phyloP scores from a whole-genome alignment of 495 filamentous ascomycete genomes.

The Clohesyomyces aquaticus region DNA sequence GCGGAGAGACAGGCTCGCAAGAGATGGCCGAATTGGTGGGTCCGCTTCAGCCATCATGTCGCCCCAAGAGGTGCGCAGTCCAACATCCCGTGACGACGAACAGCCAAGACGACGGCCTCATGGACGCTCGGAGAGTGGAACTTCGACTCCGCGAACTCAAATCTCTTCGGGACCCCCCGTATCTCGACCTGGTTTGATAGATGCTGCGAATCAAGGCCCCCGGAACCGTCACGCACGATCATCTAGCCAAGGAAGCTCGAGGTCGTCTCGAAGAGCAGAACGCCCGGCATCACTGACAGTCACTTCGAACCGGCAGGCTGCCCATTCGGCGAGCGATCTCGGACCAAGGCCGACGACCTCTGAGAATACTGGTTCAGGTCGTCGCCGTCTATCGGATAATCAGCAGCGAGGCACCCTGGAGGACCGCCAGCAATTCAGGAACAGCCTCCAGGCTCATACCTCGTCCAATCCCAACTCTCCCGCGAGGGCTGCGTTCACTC shows the following conservation, averaged over 20 bases:
- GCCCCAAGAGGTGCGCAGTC: constrained; percentile 26
- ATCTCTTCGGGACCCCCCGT: constrained; percentile 54
- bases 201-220: constrained; percentile 49
- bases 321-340: constrained; percentile 65
- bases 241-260: constrained; percentile 54
- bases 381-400: constrained; percentile 40
- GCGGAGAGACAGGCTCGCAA: constrained; percentile 49
- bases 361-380: constrained; percentile 25
- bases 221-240: constrained; percentile 54
- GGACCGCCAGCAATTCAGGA: constrained; percentile 37
- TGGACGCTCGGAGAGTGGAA: constrained; percentile 34
- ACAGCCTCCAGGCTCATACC: constrained; percentile 24
- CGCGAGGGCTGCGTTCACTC: constrained; percentile 32
- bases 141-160: constrained; percentile 36
- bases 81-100: constrained; percentile 28
- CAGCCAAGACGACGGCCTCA: constrained; percentile 29
- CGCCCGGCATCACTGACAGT: constrained; percentile 17
- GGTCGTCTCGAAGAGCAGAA: constrained; percentile 31
- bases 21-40: constrained; percentile 36
- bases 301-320: constrained; percentile 47
- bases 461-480: constrained; percentile 38
- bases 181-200: constrained; percentile 60
- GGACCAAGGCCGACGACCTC: constrained; percentile 51
- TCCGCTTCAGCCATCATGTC: constrained; percentile 8
- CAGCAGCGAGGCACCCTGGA: constrained; percentile 56